Evolutionary conservation across 1,284 basidiomycete genomes (phyloP), one percentile per base, ranked within the genome.

Genomic region (Chalciporus sp.): DNA sequence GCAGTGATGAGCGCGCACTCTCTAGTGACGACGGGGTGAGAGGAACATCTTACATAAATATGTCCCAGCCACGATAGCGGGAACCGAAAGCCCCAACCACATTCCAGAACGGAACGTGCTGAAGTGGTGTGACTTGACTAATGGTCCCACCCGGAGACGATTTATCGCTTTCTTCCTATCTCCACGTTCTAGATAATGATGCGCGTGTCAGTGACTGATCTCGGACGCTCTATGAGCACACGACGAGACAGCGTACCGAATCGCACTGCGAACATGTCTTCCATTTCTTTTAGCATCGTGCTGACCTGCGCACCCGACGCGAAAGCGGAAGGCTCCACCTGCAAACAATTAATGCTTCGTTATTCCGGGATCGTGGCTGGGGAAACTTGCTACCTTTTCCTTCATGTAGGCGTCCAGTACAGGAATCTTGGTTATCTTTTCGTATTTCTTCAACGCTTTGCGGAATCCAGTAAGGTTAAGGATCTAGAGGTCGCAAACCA

Each of bases 361-460:
- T 10, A 11, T 43, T 44, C 10, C 8, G 26, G 23, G 11, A 28
- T 35, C 16, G 37, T 27, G 16, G 10, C 27, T 12, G 20, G 42
- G 10, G 4, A 37, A 17, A 17, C 7, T 19, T 28, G 59, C 26
- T 58, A 90, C 90, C 66, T 85, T 86, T 63, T 92, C 88, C n/a
- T 77, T 74, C 75, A 85, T 90, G 71, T 91, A 96, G 52, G 83
- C 79, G 43, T 85, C 81, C 67, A 88, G 84, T 2, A 78, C 79
- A 39, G 81, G 74, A 20, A 88, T 88, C 64, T 80, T 84, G 1
- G 92, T 89, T 2, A 84, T 76, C 73, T 97, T 98, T 67, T 94
- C 92, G 62, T 94, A 97, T 74, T 97, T 98, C 74, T 95, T 98
- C 58, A 97, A 69, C 0, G 89, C 90, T 70, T 98, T 98, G 20